Base-by-base conservation (phyloP, 1,284 basidiomycete species). In the Puccinia coronata region DNA sequence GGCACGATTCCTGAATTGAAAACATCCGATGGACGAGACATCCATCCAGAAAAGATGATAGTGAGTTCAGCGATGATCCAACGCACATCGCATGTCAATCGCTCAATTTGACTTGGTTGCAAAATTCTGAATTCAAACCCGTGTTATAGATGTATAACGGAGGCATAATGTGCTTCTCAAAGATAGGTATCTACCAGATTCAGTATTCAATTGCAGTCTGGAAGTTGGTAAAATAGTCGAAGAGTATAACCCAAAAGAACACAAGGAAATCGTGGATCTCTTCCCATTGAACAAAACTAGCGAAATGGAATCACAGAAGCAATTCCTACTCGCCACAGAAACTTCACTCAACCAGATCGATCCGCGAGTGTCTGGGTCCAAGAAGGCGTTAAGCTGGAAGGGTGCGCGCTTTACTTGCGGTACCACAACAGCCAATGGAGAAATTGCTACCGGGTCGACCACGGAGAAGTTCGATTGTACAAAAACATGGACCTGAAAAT, bases 321-420 rank as follows among this genome's bases (percentile, higher is more conserved):
- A 59, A 23, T 69, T 81, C 6, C 34, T 81, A 25, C 71, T 97
- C 55, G 90, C 91, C 84, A 96, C 95, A 20, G 92, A 93, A 87
- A 99, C 99, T 85, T 92, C 94, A 39, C 89, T 99, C 80, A 99
- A 97, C 92, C 92, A 95, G 71, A 94, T 99, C 87, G 97, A 99
- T 87, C 97, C 97, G 57, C 93, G 97, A 83, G 88, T 90, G 2
- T 90, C 91, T 5, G 97, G 96, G 92, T 89, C 86, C 98, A 98
- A 88, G 90, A 98, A 86, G 96, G 98, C 76, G 93, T 98, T 83
- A 92, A 91, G 83, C 86, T 91, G 91, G 43, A 90, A 91, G 86
- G 98, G 98, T 89, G 96, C 96, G 88, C 92, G 93, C 86, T 99
- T 99, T 86, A 97, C 94, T 0, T 92, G 94, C 11, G 91, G 98